These are phyloP conservation scores for Nigrospora oryzae DNA, from an alignment of 2,329 filamentous ascomycete species.

Conservation along the genomic window DNA sequence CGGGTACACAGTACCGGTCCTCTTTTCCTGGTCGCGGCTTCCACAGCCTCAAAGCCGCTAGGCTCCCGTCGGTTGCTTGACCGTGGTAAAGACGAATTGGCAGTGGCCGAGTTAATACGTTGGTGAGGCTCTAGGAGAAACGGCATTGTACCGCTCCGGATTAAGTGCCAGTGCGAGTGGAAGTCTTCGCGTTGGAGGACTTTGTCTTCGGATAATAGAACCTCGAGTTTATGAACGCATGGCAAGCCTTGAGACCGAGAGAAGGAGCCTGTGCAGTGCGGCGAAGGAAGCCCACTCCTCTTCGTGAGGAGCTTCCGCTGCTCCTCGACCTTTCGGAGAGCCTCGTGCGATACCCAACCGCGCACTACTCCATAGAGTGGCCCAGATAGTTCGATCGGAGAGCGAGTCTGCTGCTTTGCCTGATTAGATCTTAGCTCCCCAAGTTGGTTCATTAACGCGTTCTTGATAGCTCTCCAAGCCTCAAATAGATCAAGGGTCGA, in stretches of 20 bases:
- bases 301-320: slow-evolving; percentile 6
- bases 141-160: slow-evolving; percentile 1
- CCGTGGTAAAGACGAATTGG: slow-evolving; percentile 2
- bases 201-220: slow-evolving; percentile 3
- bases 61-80: slow-evolving; percentile 7
- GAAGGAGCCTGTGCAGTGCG: slow-evolving; percentile 7
- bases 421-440: slow-evolving; percentile 7
- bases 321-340: slow-evolving; percentile 9
- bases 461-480: slow-evolving; percentile 9
- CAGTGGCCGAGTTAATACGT: slow-evolving; percentile 2
- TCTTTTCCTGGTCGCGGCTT: slow-evolving; percentile 1
- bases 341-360: slow-evolving; percentile 10
- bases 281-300: not conserved
- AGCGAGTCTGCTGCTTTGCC: slow-evolving; percentile 6
- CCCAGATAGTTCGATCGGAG: slow-evolving; percentile 7
- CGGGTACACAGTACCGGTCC: slow-evolving; percentile 6
- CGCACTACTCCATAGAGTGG: slow-evolving; percentile 6
- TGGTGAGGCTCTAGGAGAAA: slow-evolving; percentile 7
- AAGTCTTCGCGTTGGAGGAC: slow-evolving; percentile 7
- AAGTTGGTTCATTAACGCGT: slow-evolving; percentile 8
- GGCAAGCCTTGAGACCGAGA: slow-evolving; percentile 3
- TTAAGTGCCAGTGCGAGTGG: slow-evolving; percentile 8
- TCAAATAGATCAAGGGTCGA: slow-evolving; percentile 9
- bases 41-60: slow-evolving; percentile 8
- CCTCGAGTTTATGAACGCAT: slow-evolving; percentile 5